Evolutionary conservation across 805 yeast genomes (phyloP), one percentile per base, ranked within the genome.

Genomic region (Sugiyamaella lignohabitans): DNA sequence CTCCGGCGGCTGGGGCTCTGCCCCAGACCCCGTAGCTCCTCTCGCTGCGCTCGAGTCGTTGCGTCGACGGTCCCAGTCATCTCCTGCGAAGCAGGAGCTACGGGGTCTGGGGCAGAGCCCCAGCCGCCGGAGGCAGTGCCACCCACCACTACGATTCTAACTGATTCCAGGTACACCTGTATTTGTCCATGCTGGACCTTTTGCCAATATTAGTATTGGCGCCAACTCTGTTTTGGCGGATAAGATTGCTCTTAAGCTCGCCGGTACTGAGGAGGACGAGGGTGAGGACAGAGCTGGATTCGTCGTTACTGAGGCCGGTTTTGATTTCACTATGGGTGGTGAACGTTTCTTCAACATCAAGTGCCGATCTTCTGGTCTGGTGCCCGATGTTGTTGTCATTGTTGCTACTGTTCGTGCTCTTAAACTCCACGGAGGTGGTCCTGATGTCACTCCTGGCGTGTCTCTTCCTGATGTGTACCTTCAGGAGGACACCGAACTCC

Each of bases 251-350:
- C 75, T 91, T 63, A 88, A 91, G 68, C 76, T 91, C 58, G 89
- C 95, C 16, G 93, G 93, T 57, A 73, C 77, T 27, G 78, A 75
- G 49, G 68, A 71, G 37, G 68, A 73, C 60, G 67, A 65, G 46
- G 59, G 57, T 36, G 58, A 55, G 29, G 61, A 61, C 34, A 50
- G 58, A 42, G 63, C 69, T 16, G 98, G 98, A 55, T 91, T 76
- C 62, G 97, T 89, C 49, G 87, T 91, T 51, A 91, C 98, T 42
- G 98, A 91, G 67, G 97, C 98, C 40, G 98, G 98, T 41, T 91
- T 91, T 69, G 98, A 91, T 68, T 91, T 93, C 74, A 91, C 97
- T 45, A 91, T 91, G 97, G 98, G 98, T 56, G 98, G 98, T 56
- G 98, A 91, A 74, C 79, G 98, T 60, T 91, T 91, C 72, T 80